These are phyloP conservation scores for Ceratocystiopsis sp. DNA, from an alignment of 2,329 filamentous ascomycete genomes.

Conservation along the genomic window DNA sequence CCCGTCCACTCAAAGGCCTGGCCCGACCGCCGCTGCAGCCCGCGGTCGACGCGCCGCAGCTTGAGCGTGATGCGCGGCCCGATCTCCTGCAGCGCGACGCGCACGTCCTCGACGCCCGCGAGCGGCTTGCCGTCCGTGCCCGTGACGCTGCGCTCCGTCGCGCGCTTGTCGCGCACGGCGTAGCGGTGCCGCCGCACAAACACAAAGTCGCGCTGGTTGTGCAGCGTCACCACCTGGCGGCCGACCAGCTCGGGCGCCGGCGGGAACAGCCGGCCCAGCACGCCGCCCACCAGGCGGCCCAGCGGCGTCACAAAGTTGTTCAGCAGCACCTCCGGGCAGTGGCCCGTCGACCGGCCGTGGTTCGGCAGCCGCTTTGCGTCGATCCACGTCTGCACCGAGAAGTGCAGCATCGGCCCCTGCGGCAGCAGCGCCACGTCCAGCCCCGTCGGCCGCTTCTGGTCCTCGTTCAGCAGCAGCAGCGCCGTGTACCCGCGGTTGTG, in stretches of 20 bases:
- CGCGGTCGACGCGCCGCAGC: constrained; percentile 77
- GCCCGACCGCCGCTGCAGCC: constrained; percentile 48
- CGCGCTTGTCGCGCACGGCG: constrained; percentile 75
- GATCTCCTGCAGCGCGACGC: constrained; percentile 77
- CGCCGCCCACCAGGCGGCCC: constrained; percentile 68
- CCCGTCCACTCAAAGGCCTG: constrained; percentile 90
- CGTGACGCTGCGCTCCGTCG: constrained; percentile 73
- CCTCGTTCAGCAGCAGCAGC: constrained; percentile 73
- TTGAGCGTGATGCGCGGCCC: constrained; percentile 64
- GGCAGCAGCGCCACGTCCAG: constrained; percentile 76
- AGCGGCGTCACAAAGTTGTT: constrained; percentile 94
- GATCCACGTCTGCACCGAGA: constrained; percentile 78
- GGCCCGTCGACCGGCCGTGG: constrained; percentile 74
- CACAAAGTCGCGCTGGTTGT: constrained; percentile 93
- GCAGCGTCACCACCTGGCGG: constrained; percentile 76
- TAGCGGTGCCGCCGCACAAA: constrained; percentile 86
- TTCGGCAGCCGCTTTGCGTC: constrained; percentile 77
- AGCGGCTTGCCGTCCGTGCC: constrained; percentile 69
- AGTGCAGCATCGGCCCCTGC: constrained; percentile 78
- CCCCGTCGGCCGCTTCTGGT: constrained; percentile 68
- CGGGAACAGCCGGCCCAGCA: constrained; percentile 70
- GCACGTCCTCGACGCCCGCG: constrained; percentile 69
- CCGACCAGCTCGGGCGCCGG: constrained; percentile 56
- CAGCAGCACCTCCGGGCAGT: constrained; percentile 75
- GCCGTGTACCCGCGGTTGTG: constrained; percentile 68